Evolutionary conservation across 2,329 filamentous ascomycete genomes (phyloP).

Genomic region (Claviceps quebecensis): DNA sequence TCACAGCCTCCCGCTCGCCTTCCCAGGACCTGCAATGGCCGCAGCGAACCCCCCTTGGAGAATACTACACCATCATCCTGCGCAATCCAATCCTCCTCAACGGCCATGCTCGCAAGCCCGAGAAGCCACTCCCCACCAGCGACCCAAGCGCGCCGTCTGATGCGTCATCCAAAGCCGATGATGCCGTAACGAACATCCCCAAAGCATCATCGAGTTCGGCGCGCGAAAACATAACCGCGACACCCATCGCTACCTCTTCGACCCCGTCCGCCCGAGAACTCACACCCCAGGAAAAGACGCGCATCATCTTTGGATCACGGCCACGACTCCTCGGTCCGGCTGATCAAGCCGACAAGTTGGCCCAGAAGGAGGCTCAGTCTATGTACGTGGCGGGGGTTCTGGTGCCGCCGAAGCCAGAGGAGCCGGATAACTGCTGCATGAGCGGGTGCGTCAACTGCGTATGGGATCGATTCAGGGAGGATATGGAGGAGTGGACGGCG

Average conservation of each 20-base stretch:
- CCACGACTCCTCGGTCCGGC: constrained; percentile 61
- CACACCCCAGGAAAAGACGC: constrained; percentile 38
- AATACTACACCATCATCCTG: constrained; percentile 46
- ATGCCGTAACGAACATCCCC: background rate
- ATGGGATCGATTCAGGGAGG: constrained; percentile 83
- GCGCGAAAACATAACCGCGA: constrained; percentile 3
- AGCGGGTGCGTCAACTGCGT: constrained; percentile 96
- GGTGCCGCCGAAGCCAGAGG: constrained; percentile 70
- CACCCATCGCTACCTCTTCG: constrained; percentile 7
- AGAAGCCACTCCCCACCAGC: constrained; percentile 29
- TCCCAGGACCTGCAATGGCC: constrained; percentile 17
- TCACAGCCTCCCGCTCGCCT: constrained; percentile 14
- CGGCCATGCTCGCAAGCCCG: constrained; percentile 13
- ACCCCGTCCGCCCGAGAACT: constrained; percentile 11
- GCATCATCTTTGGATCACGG: constrained; percentile 70
- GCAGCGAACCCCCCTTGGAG: constrained; percentile 34
- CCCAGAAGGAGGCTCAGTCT: constrained; percentile 42
- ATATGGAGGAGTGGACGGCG: constrained; percentile 76
- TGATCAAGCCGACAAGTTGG: constrained; percentile 48
- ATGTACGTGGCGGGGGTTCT: constrained; percentile 61
- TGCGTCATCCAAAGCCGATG: constrained; percentile 5
- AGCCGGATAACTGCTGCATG: constrained; percentile 99
- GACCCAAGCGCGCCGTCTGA: constrained; percentile 9
- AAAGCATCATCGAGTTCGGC: constrained; percentile 6
- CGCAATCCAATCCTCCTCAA: constrained; percentile 28